Evolutionary conservation across 768 basidiomycete species (phyloP).

Genomic region (Boletus rubropictus): DNA sequence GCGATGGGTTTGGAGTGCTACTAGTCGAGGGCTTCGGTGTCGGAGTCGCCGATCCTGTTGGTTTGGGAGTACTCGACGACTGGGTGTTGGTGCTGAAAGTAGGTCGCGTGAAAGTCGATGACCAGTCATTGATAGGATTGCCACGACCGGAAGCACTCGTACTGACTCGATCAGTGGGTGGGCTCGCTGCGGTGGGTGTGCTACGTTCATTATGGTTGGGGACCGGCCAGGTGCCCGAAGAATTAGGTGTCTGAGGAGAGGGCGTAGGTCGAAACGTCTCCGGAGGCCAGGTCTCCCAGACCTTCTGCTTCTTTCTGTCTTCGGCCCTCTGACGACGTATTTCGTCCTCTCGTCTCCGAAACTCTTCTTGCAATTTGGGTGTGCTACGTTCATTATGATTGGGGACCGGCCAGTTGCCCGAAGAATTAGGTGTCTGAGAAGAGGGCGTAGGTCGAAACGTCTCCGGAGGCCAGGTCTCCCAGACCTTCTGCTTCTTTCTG

Average conservation of each 20-base stretch:
- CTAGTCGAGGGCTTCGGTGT: slow-evolving; percentile 16
- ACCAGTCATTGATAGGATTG: slow-evolving; percentile 25
- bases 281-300: slow-evolving; percentile 26
- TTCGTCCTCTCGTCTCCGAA: slow-evolving; percentile 30
- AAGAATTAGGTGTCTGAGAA: slow-evolving; percentile 26
- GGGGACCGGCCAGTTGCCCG: slow-evolving; percentile 29
- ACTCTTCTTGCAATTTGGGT: slow-evolving; percentile 25
- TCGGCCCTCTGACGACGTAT: slow-evolving; percentile 28
- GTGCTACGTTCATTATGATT: slow-evolving; percentile 28
- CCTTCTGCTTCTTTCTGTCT: slow-evolving; percentile 28
- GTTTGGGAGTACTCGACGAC: slow-evolving; percentile 22
- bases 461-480: slow-evolving; percentile 23
- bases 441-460: slow-evolving; percentile 20
- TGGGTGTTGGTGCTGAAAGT: slow-evolving; percentile 24
- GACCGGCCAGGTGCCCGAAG: slow-evolving; percentile 29
- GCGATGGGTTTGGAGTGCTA: slow-evolving; percentile 17
- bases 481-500: slow-evolving; percentile 22
- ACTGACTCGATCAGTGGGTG: slow-evolving; percentile 30
- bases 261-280: slow-evolving; percentile 21
- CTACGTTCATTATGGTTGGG: slow-evolving; percentile 31
- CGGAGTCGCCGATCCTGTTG: slow-evolving; percentile 20
- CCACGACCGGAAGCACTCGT: slow-evolving; percentile 25
- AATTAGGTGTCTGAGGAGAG: slow-evolving; percentile 25
- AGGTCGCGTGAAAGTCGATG: slow-evolving; percentile 27
- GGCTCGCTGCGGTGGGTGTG: slow-evolving; percentile 28